Percentiles rank a stretch among this genome's conserved stretches.
These are phyloP conservation scores for Ustilago crameri DNA, from an alignment of 1,284 basidiomycete genomes.

Conservation along the genomic window DNA sequence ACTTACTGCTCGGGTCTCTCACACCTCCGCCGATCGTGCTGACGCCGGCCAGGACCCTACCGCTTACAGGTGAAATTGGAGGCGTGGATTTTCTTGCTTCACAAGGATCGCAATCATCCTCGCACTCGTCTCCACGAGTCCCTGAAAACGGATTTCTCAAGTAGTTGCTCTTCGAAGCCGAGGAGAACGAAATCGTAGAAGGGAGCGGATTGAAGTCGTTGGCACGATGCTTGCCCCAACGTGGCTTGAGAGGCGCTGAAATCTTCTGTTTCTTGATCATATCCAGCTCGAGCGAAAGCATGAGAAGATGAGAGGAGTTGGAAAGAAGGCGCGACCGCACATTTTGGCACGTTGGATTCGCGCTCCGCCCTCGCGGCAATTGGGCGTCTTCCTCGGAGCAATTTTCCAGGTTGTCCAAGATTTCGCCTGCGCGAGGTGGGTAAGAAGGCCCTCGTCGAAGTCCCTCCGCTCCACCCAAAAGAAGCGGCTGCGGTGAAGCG, in stretches of 20 bases:
- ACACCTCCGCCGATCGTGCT: slow-evolving; percentile 12
- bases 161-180: slow-evolving; percentile 13
- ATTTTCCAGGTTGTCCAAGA: slow-evolving; percentile 16
- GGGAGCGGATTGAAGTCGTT: slow-evolving; percentile 57
- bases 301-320: slow-evolving; percentile 65
- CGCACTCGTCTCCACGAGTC: not conserved
- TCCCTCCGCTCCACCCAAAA: slow-evolving; percentile 20
- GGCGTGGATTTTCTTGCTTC: not conserved
- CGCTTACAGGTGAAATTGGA: not conserved
- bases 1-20: slow-evolving; percentile 28
- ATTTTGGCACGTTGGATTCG: slow-evolving; percentile 9
- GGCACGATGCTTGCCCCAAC: slow-evolving; percentile 62
- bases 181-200: slow-evolving; percentile 17
- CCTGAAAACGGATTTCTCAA: slow-evolving; percentile 23
- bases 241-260: slow-evolving; percentile 62
- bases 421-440: slow-evolving; percentile 39
- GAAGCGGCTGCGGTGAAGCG: slow-evolving; percentile 14
- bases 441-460: slow-evolving; percentile 41
- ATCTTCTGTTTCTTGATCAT: slow-evolving; percentile 67
- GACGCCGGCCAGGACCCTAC: not conserved
- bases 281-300: slow-evolving; percentile 65
- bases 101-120: slow-evolving; percentile 10
- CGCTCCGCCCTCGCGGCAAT: slow-evolving; percentile 15
- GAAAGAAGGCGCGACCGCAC: slow-evolving; percentile 56
- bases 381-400: slow-evolving; percentile 9